Conservation (phyloP, 2,329 filamentous ascomycete species). For the Didymella glomerata region DNA sequence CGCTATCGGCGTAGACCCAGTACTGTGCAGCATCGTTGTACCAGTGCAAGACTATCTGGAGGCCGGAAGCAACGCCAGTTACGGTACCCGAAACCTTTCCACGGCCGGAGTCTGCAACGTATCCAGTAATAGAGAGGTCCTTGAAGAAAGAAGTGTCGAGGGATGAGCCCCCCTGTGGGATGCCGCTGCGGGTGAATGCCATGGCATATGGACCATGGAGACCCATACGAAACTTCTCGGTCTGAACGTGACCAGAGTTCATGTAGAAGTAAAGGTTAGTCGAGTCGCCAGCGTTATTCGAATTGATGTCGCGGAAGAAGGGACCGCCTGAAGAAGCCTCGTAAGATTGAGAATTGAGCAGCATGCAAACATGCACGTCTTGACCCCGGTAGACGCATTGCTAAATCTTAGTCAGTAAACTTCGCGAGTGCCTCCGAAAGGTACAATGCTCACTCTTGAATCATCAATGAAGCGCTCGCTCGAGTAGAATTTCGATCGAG, state of each 20-base stretch:
- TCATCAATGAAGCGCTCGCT: slow-evolving; percentile 75
- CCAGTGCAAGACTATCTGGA: slow-evolving; percentile 71
- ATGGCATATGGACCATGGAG: slow-evolving; percentile 73
- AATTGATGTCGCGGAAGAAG: slow-evolving; percentile 69
- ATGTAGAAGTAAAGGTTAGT: slow-evolving; percentile 73
- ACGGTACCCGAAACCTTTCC: slow-evolving; percentile 69
- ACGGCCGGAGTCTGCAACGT: slow-evolving; percentile 63
- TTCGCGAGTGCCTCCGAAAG: neutral
- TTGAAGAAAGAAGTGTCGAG: slow-evolving; percentile 68
- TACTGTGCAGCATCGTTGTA: slow-evolving; percentile 69
- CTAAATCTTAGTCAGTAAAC: slow-evolving; percentile 48
- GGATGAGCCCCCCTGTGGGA: slow-evolving; percentile 55
- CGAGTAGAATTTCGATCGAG: slow-evolving; percentile 75
- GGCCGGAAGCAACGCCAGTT: slow-evolving; percentile 61
- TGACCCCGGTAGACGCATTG: slow-evolving; percentile 67
- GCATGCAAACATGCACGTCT: slow-evolving; percentile 67
- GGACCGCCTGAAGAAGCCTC: slow-evolving; percentile 72
- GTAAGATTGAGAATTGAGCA: slow-evolving; percentile 63
- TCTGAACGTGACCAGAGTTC: slow-evolving; percentile 68
- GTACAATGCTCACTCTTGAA: slow-evolving; percentile 22
- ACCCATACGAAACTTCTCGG: slow-evolving; percentile 68
- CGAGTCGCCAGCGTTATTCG: slow-evolving; percentile 67
- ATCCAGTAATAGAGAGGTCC: slow-evolving; percentile 66
- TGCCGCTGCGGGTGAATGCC: slow-evolving; percentile 66
- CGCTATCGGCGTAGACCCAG: slow-evolving; percentile 66